These are phyloP conservation scores for Ophiostoma sp. DNA, from an alignment of 2,329 filamentous ascomycete species.

Conservation along the genomic window DNA sequence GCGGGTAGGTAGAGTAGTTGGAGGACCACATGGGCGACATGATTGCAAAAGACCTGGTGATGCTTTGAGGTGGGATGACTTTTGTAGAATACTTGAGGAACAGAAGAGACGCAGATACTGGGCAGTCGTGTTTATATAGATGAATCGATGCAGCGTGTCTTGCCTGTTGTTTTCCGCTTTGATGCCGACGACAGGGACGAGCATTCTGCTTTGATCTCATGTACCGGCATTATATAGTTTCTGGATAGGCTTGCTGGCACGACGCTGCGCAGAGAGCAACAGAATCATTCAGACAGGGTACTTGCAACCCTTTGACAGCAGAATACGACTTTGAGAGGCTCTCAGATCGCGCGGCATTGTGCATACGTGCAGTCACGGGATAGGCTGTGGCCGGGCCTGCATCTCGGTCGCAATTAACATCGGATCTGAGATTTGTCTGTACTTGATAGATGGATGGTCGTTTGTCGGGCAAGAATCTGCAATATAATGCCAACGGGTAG, in stretches of 20 bases:
- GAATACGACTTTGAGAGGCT: not conserved
- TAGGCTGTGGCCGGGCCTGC: not conserved
- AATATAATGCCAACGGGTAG: not conserved
- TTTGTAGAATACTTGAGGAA: not conserved
- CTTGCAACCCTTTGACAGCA: not conserved
- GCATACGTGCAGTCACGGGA: not conserved
- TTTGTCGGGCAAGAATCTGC: not conserved
- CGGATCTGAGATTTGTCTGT: too few relatives aligned
- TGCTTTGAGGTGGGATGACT: not conserved
- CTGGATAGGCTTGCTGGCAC: not conserved
- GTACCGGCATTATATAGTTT: not conserved
- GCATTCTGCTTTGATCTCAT: not conserved
- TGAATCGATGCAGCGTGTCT: not conserved
- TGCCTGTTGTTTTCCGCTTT: not conserved
- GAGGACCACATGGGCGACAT: not conserved
- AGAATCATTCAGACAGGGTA: not conserved
- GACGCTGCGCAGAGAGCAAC: not conserved
- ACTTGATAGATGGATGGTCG: too few relatives aligned
- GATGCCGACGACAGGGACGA: not conserved
- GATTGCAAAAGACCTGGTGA: not conserved
- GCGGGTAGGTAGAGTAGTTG: not conserved
- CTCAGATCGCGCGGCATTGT: not conserved
- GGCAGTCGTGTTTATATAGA: not conserved
- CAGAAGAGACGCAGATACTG: not conserved
- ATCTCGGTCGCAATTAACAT: too few relatives aligned